Base-by-base conservation (phyloP, 495 filamentous ascomycete species). In the Tuber magnatum region DNA sequence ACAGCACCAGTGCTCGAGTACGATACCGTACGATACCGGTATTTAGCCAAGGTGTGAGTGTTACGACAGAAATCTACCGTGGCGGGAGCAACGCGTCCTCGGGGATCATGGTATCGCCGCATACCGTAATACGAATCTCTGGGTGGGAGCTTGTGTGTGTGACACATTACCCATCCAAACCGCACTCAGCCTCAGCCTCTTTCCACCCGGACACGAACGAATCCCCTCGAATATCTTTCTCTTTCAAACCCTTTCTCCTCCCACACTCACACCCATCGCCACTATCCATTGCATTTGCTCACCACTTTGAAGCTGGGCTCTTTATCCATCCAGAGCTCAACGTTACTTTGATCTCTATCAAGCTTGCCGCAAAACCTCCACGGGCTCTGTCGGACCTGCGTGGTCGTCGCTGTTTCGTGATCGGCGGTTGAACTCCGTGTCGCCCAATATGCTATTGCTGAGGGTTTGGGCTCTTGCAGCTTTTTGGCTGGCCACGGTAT, bases 361-460 rank as follows among this genome's bases (percentile, higher is more conserved):
- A 41, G 40, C 32, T 24, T 70, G 35, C 24, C 39, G 43, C 48
- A 74, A 73, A 70, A 70, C 28, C 61, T 73, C 56, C 38, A 44
- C 72, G 32, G 71, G 39, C 71, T 28, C 73, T 79, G 65, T 69
- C 48, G 32, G 41, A 48, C 69, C 40, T 72, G 39, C 20, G 56
- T 74, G 38, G 73, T 69, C 42, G 43, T 79, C 61, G 56, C 40
- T 51, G 68, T 56, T n/a, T 68, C 71, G 61, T 61, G 76, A 73
- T 75, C 69, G 75, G 69, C 73, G 72, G 69, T 73, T 70, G 51
- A 75, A 75, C 61, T 75, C 56, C 41, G 70, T 75, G 71, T 79
- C 73, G 76, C 79, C 80, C 76, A 81, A 79, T 74, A 81, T 81
- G 80, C 79, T 74, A 32, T 74, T 79, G 76, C 76, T 81, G 80